These are phyloP conservation scores for Atkinsonella texensis DNA, from an alignment of 2,329 filamentous ascomycete species.

Conservation along the genomic window DNA sequence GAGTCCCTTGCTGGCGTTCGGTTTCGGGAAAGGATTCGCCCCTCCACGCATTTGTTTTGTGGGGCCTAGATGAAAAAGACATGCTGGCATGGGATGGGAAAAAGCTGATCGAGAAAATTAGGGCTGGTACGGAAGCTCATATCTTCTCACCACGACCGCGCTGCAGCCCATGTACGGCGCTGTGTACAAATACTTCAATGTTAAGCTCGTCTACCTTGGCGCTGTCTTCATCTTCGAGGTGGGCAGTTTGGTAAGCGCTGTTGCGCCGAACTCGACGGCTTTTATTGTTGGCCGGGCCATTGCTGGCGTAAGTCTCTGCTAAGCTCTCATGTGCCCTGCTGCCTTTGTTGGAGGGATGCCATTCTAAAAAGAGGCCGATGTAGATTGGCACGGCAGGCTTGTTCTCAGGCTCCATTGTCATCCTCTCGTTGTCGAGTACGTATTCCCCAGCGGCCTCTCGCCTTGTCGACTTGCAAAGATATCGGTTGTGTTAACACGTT, in stretches of 20 bases:
- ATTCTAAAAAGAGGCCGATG: not conserved
- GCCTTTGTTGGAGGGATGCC: not conserved
- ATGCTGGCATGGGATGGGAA: not conserved
- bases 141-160: constrained; percentile 36
- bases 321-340: constrained; percentile 2
- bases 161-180: constrained; percentile 38
- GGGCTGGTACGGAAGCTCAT: constrained; percentile 39
- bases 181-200: constrained; percentile 36
- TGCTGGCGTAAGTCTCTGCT: constrained; percentile 24
- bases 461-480: not conserved
- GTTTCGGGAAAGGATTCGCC: too few relatives aligned
- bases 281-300: constrained; percentile 42
- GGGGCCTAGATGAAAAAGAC: too few relatives aligned
- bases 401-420: constrained; percentile 37
- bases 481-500: constrained; percentile 1
- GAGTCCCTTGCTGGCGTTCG: constrained; percentile 6
- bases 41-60: too few relatives aligned
- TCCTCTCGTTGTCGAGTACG: constrained; percentile 20
- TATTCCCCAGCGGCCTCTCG: constrained; percentile 22
- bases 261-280: constrained; percentile 31
- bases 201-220: constrained; percentile 32
- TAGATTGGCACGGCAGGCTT: constrained; percentile 37
- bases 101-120: not conserved
- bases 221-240: constrained; percentile 32
- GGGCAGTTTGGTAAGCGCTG: constrained; percentile 31